Base-by-base conservation (phyloP, 768 basidiomycete species). In the Tricholoma sp. region DNA sequence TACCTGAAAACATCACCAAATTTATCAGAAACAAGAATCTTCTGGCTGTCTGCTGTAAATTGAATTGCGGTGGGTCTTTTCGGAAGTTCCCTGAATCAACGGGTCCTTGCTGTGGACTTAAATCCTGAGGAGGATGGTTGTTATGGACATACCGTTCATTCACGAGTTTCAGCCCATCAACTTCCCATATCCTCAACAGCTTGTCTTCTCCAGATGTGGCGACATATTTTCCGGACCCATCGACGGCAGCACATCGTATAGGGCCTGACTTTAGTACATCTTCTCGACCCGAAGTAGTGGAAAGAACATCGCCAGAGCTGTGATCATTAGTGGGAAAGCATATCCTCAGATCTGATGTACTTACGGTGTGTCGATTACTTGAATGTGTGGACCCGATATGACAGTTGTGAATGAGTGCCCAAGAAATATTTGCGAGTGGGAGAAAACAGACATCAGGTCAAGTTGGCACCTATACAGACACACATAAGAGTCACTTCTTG, bases 1-100 rank as follows among this genome's bases (percentile, higher is more conserved):
- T 50, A 89, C 91, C 83, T 83, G 73, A 94, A 96, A 39, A 96
- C 81, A 66, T 98, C 96, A 0, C 96, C 96, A 59, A 97, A 95
- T 71, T 97, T 98, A 72, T 99, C 96, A 2, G 92, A 84, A 11
- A 91, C 83, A 2, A 98, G 68, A 57, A 99, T 85, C 0, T 80
- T 84, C 58, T 82, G 71, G 0, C 79, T 80, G 44, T 85, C 78
- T 4, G 66, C 71, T 0, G 86, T 84, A 62, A 97, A 85, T 0
- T 71, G 68, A 28, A 97, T 66, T 1, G 75, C 76, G 0, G 92
- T 94, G 0, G 91, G 84, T 57, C 87, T 86, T 72, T 98, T 98
- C 0, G 89, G 85, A 2, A 95, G 75, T 58, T 90, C 86, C 47
- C 95, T 94, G 53, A 33, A 12, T 42, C 53, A 39, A 44, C 20